Conservation (phyloP, 2,329 filamentous ascomycete species). For the Dichotomopilus funicola region DNA sequence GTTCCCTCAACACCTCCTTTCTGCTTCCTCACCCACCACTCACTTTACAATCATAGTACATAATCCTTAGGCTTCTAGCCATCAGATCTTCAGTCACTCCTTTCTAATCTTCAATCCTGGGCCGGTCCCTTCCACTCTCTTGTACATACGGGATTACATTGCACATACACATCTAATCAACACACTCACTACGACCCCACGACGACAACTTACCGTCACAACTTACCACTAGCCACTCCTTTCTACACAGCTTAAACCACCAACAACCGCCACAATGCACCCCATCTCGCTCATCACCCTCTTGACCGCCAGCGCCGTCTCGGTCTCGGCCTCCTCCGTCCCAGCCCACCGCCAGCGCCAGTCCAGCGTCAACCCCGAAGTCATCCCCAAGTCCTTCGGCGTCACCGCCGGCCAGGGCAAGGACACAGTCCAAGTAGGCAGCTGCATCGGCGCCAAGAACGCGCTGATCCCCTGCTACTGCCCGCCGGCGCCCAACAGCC, state of each 20-base stretch:
- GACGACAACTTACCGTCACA: not conserved
- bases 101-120: too few relatives aligned
- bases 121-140: too few relatives aligned
- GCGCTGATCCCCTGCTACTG: slow-evolving; percentile 20
- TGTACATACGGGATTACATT: too few relatives aligned
- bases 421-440: slow-evolving; percentile 7
- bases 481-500: slow-evolving; percentile 16
- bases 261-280: slow-evolving; percentile 2
- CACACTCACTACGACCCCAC: too few relatives aligned
- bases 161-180: too few relatives aligned
- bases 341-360: not conserved
- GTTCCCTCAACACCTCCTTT: too few relatives aligned
- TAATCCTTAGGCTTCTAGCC: too few relatives aligned
- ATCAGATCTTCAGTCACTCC: too few relatives aligned
- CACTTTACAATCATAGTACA: too few relatives aligned
- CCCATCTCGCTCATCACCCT: slow-evolving; percentile 9
- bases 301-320: slow-evolving; percentile 7
- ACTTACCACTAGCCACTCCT: not conserved
- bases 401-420: slow-evolving; percentile 12
- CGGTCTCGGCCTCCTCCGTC: not conserved
- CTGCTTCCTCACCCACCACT: too few relatives aligned
- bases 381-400: slow-evolving; percentile 18
- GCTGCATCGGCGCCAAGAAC: slow-evolving; percentile 15
- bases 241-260: not conserved
- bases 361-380: slow-evolving; percentile 10